Evolutionary conservation across 179 eudicot genomes (phyloP), one percentile per base, ranked within the genome.

Genomic region (Beta macrorhiza): DNA sequence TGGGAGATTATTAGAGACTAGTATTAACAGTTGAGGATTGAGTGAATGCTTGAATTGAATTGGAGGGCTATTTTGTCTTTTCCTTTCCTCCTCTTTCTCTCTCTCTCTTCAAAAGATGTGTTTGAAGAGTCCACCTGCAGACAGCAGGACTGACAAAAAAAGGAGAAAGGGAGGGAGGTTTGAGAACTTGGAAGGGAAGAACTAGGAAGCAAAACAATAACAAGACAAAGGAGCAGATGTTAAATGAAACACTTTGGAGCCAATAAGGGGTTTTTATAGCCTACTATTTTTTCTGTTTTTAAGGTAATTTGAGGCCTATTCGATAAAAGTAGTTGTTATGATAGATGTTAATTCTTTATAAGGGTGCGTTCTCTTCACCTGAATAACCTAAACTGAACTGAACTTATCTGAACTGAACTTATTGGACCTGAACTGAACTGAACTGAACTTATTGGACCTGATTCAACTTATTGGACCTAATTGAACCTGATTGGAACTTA

Each of bases 231-330:
- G 15, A 83, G 70, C 75, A 78, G 55, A 81, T 81, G 83, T 59
- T 77, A 57, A 86, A 76, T 83, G 85, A 78, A 83, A 49, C 32
- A 77, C 84, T 71, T 80, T 80, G 79, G 70, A 80, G 81, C 77
- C 79, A 82, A 68, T 84, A 61, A 70, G 22, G 78, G 80, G 67
- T 55, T 87, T 86, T 67, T 87, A 86, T 85, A 86, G 82, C 86
- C 87, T 84, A 76, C 79, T 78, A 85, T 76, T 42, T 56, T 80
- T 78, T 80, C 69, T 72, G 52, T 68, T 51, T 74, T 22, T 47
- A 65, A 10, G 13, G 16, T 70, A 47, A n/a, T 47, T 25, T 58
- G 71, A 37, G 42, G 42, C 42, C 2, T 37, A 37, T 37, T 37
- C 42, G 42, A 37, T 37, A 37, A 37, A 37, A 37, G 42, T 37